A percentile compares a stretch with the other conserved stretches of the same genome.
Evolutionary conservation across 257 asterid genomes (phyloP).

Genomic region (Forsythia suspensa): DNA sequence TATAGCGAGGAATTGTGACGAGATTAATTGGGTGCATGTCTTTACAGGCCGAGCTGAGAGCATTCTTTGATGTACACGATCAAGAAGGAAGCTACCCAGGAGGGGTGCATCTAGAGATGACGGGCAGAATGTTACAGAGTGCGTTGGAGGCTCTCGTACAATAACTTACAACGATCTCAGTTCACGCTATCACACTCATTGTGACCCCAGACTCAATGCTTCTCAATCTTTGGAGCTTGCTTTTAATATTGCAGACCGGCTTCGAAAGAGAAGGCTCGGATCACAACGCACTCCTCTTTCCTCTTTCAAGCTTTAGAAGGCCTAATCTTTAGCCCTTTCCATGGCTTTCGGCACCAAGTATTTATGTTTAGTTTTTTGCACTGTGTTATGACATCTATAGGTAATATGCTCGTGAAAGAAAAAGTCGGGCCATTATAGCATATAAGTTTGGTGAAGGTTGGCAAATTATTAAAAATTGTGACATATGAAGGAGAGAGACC

Average conservation of each 20-base stretch:
- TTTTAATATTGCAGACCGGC: conserved; percentile 1
- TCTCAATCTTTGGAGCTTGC: conserved; percentile 15
- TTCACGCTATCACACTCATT: not conserved
- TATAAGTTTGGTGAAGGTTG: not conserved
- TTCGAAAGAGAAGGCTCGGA: conserved; percentile 9
- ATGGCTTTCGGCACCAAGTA: not conserved
- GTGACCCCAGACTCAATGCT: conserved; percentile 2
- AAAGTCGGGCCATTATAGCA: not conserved
- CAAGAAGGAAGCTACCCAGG: not conserved
- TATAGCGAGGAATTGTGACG: not conserved
- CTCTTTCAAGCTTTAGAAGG: conserved; percentile 10
- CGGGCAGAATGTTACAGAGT: not conserved
- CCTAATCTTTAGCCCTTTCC: not conserved
- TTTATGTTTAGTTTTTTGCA: not conserved
- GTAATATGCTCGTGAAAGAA: not conserved
- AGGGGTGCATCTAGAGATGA: not conserved
- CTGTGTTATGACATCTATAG: not conserved
- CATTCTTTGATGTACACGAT: conserved; percentile 4
- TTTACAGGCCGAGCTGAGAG: conserved; percentile 7
- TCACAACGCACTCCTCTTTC: not conserved
- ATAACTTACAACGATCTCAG: conserved; percentile 15
- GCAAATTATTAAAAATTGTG: not conserved
- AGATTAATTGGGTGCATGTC: not conserved
- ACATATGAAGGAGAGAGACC: not conserved
- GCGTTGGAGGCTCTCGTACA: conserved; percentile 9